Evolutionary conservation across 2,329 filamentous ascomycete species (phyloP), one percentile per base, ranked within the genome.

Genomic region (Sarocladium brachiariae): DNA sequence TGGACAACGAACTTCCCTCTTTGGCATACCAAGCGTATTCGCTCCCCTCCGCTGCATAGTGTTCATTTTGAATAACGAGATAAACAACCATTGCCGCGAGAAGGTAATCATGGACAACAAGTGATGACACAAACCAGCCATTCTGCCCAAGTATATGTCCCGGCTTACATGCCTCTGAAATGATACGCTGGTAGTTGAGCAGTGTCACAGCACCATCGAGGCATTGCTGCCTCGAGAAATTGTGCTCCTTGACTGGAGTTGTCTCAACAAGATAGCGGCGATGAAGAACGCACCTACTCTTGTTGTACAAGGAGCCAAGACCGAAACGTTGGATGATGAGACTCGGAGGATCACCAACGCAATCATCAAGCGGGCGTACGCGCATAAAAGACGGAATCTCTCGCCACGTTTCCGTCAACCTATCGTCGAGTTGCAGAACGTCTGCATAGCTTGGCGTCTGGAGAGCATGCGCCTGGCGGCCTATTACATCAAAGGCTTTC

Each of bases 231-330:
- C 75, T 70, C 14, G 78, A 80, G 43, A 47, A 47, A 41, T 71
- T 68, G 55, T 78, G 76, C 55, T 78, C 73, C 33, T 64, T 64
- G 1, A 66, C 65, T 2, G 43, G 43, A 3, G 64, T 56, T 3
- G 64, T 60, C 55, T 75, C 76, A 10, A 69, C 65, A 10, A 81
- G 63, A 57, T 77, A 79, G 2, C 72, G 71, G 6, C 78, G 69
- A 58, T 81, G 78, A 19, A 81, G 65, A 21, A 82, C 74, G 55
- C 76, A 79, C 4, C 75, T 71, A 55, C 68, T 69, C 60, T 81
- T 81, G 51, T 80, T 72, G 56, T 76, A 78, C 27, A 81, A 61
- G 6, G 75, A 63, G 3, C 69, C 70, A 4, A 81, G 61, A 2
- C 75, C 76, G 51, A 77, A 78, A 4, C 77, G 69, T 57, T 81